phyloP scores from a whole-genome alignment of 2,329 filamentous ascomycete genomes.

The Amauroascus verrucosus region DNA sequence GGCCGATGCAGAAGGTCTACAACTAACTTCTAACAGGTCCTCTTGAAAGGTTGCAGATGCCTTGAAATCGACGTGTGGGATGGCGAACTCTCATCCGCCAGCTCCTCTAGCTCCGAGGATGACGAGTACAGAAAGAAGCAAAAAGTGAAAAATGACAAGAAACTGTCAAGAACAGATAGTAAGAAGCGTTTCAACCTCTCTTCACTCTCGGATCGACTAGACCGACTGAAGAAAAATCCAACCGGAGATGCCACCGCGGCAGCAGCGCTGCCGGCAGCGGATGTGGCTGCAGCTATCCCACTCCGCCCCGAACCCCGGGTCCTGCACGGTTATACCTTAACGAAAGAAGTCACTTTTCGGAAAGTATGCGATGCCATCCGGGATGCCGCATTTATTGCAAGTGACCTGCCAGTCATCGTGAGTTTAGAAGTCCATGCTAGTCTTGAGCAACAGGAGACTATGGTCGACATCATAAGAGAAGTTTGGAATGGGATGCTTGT shows the following conservation, averaged over 20 bases:
- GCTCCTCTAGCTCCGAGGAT: slow-evolving; percentile 29
- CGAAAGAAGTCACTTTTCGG: slow-evolving; percentile 74
- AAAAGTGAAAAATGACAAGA: slow-evolving; percentile 20
- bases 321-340: slow-evolving; percentile 77
- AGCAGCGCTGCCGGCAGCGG: background rate
- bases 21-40: slow-evolving; percentile 43
- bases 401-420: slow-evolving; percentile 73
- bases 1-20: background rate
- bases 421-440: slow-evolving; percentile 86
- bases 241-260: slow-evolving; percentile 23
- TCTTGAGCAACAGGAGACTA: slow-evolving; percentile 71
- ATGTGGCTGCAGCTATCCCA: slow-evolving; percentile 6
- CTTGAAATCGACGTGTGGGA: slow-evolving; percentile 97
- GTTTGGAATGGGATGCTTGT: slow-evolving; percentile 71
- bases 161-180: slow-evolving; percentile 15
- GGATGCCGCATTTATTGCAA: slow-evolving; percentile 66
- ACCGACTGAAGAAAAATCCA: slow-evolving; percentile 9
- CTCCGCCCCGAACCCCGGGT: slow-evolving; percentile 59
- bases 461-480: slow-evolving; percentile 89
- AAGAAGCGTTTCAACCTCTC: slow-evolving; percentile 18
- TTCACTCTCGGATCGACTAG: slow-evolving; percentile 16
- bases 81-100: slow-evolving; percentile 44
- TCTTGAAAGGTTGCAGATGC: slow-evolving; percentile 70
- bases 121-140: slow-evolving; percentile 17
- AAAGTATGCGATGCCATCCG: slow-evolving; percentile 73